A percentile compares a stretch with the other conserved stretches of the same genome.
Evolutionary conservation across 768 basidiomycete species (phyloP).

Genomic region (Psilocybe tampanensis): DNA sequence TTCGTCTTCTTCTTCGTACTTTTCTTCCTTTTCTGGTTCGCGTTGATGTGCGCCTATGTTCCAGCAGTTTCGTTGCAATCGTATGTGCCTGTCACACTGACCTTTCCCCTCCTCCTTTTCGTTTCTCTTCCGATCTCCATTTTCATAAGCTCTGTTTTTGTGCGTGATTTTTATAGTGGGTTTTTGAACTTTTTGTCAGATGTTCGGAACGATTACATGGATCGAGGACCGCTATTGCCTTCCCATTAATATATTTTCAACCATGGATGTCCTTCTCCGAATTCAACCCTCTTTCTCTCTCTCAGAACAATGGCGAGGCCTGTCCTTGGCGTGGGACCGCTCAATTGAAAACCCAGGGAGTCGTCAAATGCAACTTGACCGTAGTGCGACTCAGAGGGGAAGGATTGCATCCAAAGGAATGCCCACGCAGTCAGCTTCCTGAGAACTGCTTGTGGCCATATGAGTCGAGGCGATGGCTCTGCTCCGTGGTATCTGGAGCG

Average conservation of each 20-base stretch:
- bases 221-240: too few species aligned
- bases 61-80: not conserved
- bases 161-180: not conserved
- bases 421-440: not conserved
- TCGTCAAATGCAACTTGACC: too few species aligned
- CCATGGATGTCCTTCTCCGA: too few species aligned
- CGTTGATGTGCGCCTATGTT: not conserved
- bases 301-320: too few species aligned
- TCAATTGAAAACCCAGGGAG: too few species aligned
- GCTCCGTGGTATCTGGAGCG: not conserved
- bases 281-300: too few species aligned
- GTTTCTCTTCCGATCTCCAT: not conserved
- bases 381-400: not conserved
- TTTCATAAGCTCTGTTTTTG: not conserved
- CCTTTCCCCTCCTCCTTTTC: not conserved
- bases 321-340: too few species aligned
- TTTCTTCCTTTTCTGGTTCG: not conserved
- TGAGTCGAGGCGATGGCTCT: not conserved
- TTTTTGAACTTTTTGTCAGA: not conserved
- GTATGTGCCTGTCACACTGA: not conserved
- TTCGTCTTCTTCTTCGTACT: not conserved
- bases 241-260: too few species aligned
- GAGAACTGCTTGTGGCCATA: not conserved
- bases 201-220: too few species aligned
- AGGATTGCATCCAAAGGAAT: not conserved